These are phyloP conservation scores for Clavispora asparagi DNA, from an alignment of 805 yeast genomes.

Conservation along the genomic window DNA sequence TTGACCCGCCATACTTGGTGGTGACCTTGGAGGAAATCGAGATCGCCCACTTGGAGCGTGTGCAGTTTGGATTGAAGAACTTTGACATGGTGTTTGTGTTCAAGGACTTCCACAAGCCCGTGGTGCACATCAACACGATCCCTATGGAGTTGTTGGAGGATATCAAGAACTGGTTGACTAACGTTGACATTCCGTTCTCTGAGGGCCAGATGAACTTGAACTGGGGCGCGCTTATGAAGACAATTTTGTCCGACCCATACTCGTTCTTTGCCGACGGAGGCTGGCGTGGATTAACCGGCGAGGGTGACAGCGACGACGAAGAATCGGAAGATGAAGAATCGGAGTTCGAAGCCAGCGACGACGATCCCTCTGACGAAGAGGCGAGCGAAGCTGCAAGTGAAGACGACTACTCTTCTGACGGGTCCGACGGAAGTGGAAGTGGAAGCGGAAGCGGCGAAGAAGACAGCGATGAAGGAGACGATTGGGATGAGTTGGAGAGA, in stretches of 20 bases:
- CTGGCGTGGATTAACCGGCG: conserved; percentile 90
- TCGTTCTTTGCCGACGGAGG: conserved; percentile 93
- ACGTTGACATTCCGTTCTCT: conserved; percentile 90
- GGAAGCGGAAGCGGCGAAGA: conserved; percentile 31
- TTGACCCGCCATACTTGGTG: conserved; percentile 93
- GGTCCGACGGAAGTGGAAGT: conserved; percentile 24
- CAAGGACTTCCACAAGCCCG: conserved; percentile 84
- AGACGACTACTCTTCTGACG: conserved; percentile 36
- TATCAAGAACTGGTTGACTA: conserved; percentile 95
- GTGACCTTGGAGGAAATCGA: conserved; percentile 89
- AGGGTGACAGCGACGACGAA: conserved; percentile 65
- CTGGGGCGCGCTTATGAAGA: conserved; percentile 95
- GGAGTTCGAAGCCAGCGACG: conserved; percentile 64
- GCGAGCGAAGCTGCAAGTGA: conserved; percentile 47
- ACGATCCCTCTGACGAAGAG: conserved; percentile 57
- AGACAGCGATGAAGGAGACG: conserved; percentile 38
- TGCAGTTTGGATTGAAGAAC: conserved; percentile 93
- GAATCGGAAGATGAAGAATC: conserved; percentile 65
- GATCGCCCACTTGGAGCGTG: conserved; percentile 93
- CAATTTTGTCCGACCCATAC: conserved; percentile 86
- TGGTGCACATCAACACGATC: conserved; percentile 88
- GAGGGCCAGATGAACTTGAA: conserved; percentile 95
- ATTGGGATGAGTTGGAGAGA: conserved; percentile 60
- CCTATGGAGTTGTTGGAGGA: conserved; percentile 90
- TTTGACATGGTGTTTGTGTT: conserved; percentile 95